A percentile compares a stretch with the other conserved stretches of the same genome.
phyloP scores from a whole-genome alignment of 768 basidiomycete species.

The Mycena galericulata region DNA sequence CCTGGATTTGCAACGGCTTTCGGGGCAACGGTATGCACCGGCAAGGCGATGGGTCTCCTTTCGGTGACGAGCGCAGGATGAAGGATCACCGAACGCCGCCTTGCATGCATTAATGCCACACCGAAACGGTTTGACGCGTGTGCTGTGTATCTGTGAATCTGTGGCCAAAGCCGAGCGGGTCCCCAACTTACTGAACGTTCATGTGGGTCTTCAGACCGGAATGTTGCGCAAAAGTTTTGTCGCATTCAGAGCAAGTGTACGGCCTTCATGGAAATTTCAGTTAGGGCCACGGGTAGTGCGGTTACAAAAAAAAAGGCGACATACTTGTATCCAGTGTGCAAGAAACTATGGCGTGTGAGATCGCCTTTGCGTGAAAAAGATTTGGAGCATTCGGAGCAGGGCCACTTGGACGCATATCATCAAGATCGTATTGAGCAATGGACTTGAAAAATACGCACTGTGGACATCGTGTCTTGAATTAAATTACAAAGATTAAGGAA shows the following conservation, averaged over 20 bases:
- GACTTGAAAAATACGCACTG: conserved; percentile 2
- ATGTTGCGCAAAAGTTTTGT: conserved; percentile 67
- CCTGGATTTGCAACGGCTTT: conserved; percentile 60
- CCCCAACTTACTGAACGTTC: conserved; percentile 71
- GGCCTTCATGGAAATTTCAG: conserved; percentile 51
- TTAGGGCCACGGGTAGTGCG: not conserved
- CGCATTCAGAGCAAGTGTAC: conserved; percentile 63
- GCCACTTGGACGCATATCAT: conserved; percentile 43
- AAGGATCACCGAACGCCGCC: conserved; percentile 74
- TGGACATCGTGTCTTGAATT: conserved; percentile 24
- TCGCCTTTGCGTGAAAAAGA: conserved; percentile 70
- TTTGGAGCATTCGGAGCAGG: conserved; percentile 60
- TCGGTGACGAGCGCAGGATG: conserved; percentile 73
- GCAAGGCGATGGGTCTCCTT: conserved; percentile 65
- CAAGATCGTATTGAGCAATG: not conserved
- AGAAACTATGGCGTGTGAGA: conserved; percentile 64
- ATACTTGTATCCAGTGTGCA: conserved; percentile 67
- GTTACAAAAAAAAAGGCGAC: conserved; percentile 37
- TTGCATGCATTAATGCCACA: conserved; percentile 63
- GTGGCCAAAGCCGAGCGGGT: not conserved
- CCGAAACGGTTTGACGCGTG: conserved; percentile 60
- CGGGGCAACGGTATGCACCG: conserved; percentile 60
- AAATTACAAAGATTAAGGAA: conserved; percentile 34
- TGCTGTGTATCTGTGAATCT: conserved; percentile 48
- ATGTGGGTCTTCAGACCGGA: conserved; percentile 72